Evolutionary conservation across 345 rosid species (phyloP).

Genomic region (Hypericum androsaemum): DNA sequence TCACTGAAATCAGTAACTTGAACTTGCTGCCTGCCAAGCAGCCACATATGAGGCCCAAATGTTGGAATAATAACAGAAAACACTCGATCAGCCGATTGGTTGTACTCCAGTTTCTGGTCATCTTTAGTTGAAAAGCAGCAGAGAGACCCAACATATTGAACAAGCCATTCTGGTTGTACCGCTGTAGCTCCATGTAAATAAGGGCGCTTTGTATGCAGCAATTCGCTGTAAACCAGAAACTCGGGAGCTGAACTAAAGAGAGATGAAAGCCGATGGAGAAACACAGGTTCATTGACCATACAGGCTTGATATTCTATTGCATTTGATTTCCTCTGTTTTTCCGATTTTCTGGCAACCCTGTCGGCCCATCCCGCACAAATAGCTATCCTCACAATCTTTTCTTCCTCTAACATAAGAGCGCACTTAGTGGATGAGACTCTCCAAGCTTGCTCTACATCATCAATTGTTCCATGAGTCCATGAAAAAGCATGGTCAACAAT

Average conservation of each 20-base stretch:
- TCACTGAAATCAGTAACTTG: slow-evolving; percentile 22
- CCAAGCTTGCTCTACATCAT: slow-evolving; percentile 69
- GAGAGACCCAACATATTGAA: slow-evolving; percentile 44
- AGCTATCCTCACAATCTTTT: slow-evolving; percentile 64
- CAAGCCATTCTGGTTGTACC: slow-evolving; percentile 72
- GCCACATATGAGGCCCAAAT: slow-evolving; percentile 62
- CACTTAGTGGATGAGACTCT: slow-evolving; percentile 32
- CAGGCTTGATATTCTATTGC: slow-evolving; percentile 60
- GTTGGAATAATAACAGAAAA: slow-evolving; percentile 49
- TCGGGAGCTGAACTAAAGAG: slow-evolving; percentile 65
- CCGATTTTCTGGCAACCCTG: slow-evolving; percentile 61
- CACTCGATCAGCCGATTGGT: slow-evolving; percentile 43
- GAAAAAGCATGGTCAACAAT: slow-evolving; percentile 35
- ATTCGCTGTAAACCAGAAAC: slow-evolving; percentile 71
- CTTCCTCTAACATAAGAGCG: slow-evolving; percentile 51
- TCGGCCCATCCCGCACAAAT: slow-evolving; percentile 97
- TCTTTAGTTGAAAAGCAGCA: slow-evolving; percentile 48
- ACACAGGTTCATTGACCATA: slow-evolving; percentile 54
- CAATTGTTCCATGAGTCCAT: slow-evolving; percentile 65
- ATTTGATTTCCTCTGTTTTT: slow-evolving; percentile 34
- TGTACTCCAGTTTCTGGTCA: slow-evolving; percentile 59
- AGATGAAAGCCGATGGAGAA: slow-evolving; percentile 72
- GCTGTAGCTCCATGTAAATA: slow-evolving; percentile 82
- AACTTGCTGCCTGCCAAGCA: slow-evolving; percentile 45
- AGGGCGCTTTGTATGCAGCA: slow-evolving; percentile 55